Conservation (phyloP, 768 basidiomycete species). For the Suillus discolor region DNA sequence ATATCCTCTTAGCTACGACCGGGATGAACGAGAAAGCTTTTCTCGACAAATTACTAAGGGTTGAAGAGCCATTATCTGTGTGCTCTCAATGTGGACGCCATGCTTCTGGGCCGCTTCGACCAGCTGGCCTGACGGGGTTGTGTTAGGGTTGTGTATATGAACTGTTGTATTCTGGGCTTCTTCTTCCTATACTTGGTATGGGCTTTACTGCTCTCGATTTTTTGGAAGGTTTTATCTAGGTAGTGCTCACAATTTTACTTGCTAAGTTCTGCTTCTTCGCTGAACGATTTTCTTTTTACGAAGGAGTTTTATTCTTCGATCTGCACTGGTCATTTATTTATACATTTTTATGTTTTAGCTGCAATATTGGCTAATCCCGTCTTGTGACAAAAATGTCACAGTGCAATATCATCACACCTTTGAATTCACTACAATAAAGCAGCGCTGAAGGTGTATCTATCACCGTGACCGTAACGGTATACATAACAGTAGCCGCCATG, state of each 20-base stretch:
- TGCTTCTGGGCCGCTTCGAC: conserved; percentile 18
- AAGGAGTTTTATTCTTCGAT: conserved; percentile 15
- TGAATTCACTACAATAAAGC: conserved; percentile 13
- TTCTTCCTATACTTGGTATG: conserved; percentile 18
- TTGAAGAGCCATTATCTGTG: conserved; percentile 14
- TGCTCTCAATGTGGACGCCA: conserved; percentile 4
- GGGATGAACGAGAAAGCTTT: conserved; percentile 31
- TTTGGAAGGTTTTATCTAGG: not conserved
- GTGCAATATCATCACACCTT: not conserved
- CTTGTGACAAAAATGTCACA: conserved; percentile 4
- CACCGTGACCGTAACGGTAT: not conserved
- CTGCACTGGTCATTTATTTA: conserved; percentile 16
- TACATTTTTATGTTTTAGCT: conserved; percentile 16
- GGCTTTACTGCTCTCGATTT: conserved; percentile 13
- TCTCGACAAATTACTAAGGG: conserved; percentile 27
- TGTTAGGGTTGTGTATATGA: conserved; percentile 22
- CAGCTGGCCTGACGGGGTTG: conserved; percentile 32
- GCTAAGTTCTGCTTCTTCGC: conserved; percentile 11
- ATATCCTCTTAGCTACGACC: conserved; percentile 79
- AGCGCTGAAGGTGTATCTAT: conserved; percentile 16
- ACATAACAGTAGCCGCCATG: conserved; percentile 34
- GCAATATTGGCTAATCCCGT: conserved; percentile 1
- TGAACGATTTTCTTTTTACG: conserved; percentile 9
- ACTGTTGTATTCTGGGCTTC: conserved; percentile 27
- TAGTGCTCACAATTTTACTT: conserved; percentile 11